Evolutionary conservation across 75 land plant genomes (phyloP), one percentile per base, ranked within the genome.

Genomic region (Sequoiadendron giganteum): DNA sequence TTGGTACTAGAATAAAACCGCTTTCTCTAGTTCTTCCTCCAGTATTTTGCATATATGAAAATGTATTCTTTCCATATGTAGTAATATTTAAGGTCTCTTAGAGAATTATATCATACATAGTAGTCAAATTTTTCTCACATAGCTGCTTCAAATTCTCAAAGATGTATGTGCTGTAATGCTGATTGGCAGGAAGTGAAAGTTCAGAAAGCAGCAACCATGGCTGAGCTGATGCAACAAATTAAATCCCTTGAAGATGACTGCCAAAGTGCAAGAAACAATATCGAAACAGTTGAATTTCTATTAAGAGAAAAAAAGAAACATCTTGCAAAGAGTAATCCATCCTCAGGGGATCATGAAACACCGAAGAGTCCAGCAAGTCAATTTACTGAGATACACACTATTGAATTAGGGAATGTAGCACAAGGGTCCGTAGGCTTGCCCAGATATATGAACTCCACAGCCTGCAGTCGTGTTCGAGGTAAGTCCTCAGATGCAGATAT

Each of bases 371-470:
- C 47, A 82, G 54, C 52, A n/a, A 82, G 84, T 42, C 52, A 47
- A 82, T 54, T 39, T 39, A 28, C 52, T 18, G 34, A 45, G 49
- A 47, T 14, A 82, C 48, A 47, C 30, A 47, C 13, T 82, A 82
- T 82, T 45, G 49, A 82, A 45, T 82, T 82, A 82, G 84, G 84
- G 84, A 82, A 82, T 82, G 84, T 82, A 82, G 84, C 84, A 82
- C 84, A 82, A 82, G 84, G 84, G 84, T 82, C 84, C 52, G 54
- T 82, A 14, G 54, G 84, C 84, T 11, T 82, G 84, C 84, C 84
- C 84, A 82, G 54, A 82, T 82, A 82, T 82, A 82, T 82, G 84
- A 47, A 82, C 48, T 11, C 84, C 84, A 82, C 84, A n/a, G 5
- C 54, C 84, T 82, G 54, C 32, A 82, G 84, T 82, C 54, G 36